A percentile compares a stretch with the other conserved stretches of the same genome.
Evolutionary conservation across 768 basidiomycete genomes (phyloP).

Genomic region (Mycena floridula): DNA sequence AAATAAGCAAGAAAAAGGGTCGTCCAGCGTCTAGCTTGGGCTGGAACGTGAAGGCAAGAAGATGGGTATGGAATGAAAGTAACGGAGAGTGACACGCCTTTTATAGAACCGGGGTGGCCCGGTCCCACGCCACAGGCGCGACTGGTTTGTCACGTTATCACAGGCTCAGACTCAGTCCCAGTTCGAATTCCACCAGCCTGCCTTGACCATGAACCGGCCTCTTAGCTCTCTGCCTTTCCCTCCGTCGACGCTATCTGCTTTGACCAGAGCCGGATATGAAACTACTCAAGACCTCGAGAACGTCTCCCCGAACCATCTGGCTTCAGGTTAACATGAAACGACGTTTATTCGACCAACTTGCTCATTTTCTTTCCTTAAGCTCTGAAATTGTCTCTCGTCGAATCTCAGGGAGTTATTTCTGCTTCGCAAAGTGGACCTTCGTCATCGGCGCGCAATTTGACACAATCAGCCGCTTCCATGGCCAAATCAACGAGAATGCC

Average conservation of each 20-base stretch:
- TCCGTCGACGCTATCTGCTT: slow-evolving; percentile 34
- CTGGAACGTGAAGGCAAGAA: slow-evolving; percentile 21
- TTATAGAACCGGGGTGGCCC: slow-evolving; percentile 11
- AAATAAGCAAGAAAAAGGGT: slow-evolving; percentile 15
- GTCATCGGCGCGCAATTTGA: slow-evolving; percentile 24
- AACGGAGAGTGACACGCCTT: slow-evolving; percentile 16
- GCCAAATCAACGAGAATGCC: slow-evolving; percentile 17
- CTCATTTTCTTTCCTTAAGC: slow-evolving; percentile 28
- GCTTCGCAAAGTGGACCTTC: slow-evolving; percentile 28
- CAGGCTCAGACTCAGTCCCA: background rate
- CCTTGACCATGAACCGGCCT: slow-evolving; percentile 34
- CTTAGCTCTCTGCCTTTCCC: slow-evolving; percentile 43
- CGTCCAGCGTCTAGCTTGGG: no score
- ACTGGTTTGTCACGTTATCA: background rate
- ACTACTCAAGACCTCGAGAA: slow-evolving; percentile 36
- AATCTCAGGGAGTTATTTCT: slow-evolving; percentile 34
- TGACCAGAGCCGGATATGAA: slow-evolving; percentile 52
- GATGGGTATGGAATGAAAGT: slow-evolving; percentile 15
- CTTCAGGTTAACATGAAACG: background rate
- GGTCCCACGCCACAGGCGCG: slow-evolving; percentile 16
- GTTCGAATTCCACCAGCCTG: no score
- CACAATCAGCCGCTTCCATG: slow-evolving; percentile 52
- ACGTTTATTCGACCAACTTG: background rate
- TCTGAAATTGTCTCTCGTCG: slow-evolving; percentile 38
- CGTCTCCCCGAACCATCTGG: background rate